These are phyloP conservation scores for Stemphylium beticola DNA, from an alignment of 2,329 filamentous ascomycete genomes.

Conservation along the genomic window DNA sequence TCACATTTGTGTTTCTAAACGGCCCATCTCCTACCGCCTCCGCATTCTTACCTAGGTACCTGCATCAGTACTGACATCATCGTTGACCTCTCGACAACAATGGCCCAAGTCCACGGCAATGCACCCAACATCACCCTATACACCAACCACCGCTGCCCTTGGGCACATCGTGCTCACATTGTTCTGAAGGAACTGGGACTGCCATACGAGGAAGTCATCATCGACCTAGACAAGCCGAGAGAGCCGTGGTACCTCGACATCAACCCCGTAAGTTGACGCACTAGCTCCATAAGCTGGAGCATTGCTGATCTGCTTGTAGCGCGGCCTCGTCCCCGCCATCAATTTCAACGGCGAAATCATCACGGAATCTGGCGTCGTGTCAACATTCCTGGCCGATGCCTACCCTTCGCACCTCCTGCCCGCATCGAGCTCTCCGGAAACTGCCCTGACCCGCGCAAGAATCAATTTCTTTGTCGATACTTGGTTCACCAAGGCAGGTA, in stretches of 20 bases:
- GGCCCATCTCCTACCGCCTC: no score
- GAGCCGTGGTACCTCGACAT: slow-evolving; percentile 76
- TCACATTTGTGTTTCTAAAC: no score
- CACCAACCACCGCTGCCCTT: slow-evolving; percentile 73
- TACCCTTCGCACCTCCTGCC: slow-evolving; percentile 73
- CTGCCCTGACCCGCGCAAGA: slow-evolving; percentile 68
- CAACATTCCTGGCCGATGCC: slow-evolving; percentile 72
- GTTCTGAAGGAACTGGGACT: slow-evolving; percentile 70
- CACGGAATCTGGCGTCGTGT: slow-evolving; percentile 75
- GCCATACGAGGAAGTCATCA: slow-evolving; percentile 72
- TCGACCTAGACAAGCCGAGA: slow-evolving; percentile 73
- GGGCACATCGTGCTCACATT: slow-evolving; percentile 78
- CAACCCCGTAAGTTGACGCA: slow-evolving; percentile 63
- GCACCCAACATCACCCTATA: slow-evolving; percentile 68
- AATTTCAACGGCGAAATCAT: slow-evolving; percentile 69
- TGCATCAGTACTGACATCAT: neutral
- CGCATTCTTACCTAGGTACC: no score
- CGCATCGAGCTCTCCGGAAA: slow-evolving; percentile 57
- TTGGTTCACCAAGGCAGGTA: slow-evolving; percentile 67
- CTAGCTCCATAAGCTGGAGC: neutral
- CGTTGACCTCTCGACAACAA: slow-evolving; percentile 9
- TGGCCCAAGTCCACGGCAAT: slow-evolving; percentile 33
- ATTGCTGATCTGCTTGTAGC: slow-evolving; percentile 42
- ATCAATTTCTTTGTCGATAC: slow-evolving; percentile 76
- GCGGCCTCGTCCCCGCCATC: slow-evolving; percentile 76